A percentile compares a stretch with the other conserved stretches of the same genome.
These are phyloP conservation scores for Musa balbisiana DNA, from an alignment of 202 grass and related monocot species.

Conservation along the genomic window DNA sequence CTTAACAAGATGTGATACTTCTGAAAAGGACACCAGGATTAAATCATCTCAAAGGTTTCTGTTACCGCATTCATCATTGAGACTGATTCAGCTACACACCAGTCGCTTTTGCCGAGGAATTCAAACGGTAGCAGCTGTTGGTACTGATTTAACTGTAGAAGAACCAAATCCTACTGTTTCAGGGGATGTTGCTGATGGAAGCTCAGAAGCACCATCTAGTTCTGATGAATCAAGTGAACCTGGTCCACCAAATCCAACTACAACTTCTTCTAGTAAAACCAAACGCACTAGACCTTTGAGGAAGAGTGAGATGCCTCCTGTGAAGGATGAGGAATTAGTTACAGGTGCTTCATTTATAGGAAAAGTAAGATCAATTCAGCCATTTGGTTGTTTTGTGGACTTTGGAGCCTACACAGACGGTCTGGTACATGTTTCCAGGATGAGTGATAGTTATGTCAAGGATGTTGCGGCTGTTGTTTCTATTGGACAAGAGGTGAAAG, in stretches of 20 bases:
- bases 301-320: conserved; percentile 59
- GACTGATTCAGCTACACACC: conserved; percentile 44
- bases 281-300: conserved; percentile 38
- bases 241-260: conserved; percentile 13
- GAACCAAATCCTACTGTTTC: conserved; percentile 44
- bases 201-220: conserved; percentile 30
- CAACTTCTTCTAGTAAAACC: conserved; percentile 24
- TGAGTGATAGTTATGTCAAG: conserved; percentile 73
- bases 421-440: conserved; percentile 80
- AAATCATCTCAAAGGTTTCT: conserved; percentile 30
- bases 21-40: conserved; percentile 34
- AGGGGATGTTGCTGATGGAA: conserved; percentile 45
- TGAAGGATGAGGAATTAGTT: conserved; percentile 74
- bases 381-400: conserved; percentile 88
- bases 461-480: conserved; percentile 75
- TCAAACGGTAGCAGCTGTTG: conserved; percentile 45
- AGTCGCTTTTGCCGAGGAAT: conserved; percentile 39
- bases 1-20: conserved; percentile 40
- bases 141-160: conserved; percentile 60
- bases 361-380: conserved; percentile 75
- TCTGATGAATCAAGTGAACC: conserved; percentile 28
- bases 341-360: conserved; percentile 74
- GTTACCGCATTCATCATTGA: conserved; percentile 42
- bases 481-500: conserved; percentile 83
- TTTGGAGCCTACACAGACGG: conserved; percentile 83